Conservation (phyloP, 352 stramenopile species). For the Phytophthora pisi region DNA sequence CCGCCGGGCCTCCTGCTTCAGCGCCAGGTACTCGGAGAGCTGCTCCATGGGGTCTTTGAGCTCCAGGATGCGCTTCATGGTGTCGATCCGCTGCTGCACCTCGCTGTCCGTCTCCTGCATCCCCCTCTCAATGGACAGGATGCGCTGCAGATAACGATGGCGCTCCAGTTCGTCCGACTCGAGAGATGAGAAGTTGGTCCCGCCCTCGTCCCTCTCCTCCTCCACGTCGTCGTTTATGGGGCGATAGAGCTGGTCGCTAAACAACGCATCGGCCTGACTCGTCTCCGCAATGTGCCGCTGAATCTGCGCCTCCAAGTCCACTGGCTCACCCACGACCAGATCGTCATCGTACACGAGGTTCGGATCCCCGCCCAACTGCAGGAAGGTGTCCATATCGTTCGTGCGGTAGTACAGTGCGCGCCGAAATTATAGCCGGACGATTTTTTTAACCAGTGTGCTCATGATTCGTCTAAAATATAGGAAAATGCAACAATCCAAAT, state of each 20-base stretch:
- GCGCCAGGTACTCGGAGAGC: constrained; percentile 61
- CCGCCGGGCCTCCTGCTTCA: constrained; percentile 45
- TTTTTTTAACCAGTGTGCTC: too few species aligned
- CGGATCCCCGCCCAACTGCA: constrained; percentile 56
- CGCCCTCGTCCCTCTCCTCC: constrained; percentile 1
- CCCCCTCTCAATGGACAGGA: constrained; percentile 39
- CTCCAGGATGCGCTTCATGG: constrained; percentile 61
- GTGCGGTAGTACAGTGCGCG: too few species aligned
- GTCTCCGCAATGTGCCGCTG: constrained; percentile 30
- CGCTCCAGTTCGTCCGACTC: constrained; percentile 45
- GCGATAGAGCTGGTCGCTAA: constrained; percentile 31
- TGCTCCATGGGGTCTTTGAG: constrained; percentile 66
- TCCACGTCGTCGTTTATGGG: constrained; percentile 10
- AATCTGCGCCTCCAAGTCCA: constrained; percentile 43
- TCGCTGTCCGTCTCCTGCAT: constrained; percentile 45
- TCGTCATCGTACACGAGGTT: constrained; percentile 66
- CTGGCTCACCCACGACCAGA: constrained; percentile 34
- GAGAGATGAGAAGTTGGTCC: neutral
- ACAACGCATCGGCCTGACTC: constrained; percentile 21
- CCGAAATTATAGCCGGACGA: too few species aligned
- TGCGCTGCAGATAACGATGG: constrained; percentile 45
- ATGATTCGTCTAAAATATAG: too few species aligned
- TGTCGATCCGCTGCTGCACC: constrained; percentile 51
- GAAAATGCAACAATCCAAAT: too few species aligned
- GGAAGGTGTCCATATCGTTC: constrained; percentile 57